A percentile compares a stretch with the other conserved stretches of the same genome.
Evolutionary conservation across 345 rosid genomes (phyloP).

Genomic region (Ceriops decandra): DNA sequence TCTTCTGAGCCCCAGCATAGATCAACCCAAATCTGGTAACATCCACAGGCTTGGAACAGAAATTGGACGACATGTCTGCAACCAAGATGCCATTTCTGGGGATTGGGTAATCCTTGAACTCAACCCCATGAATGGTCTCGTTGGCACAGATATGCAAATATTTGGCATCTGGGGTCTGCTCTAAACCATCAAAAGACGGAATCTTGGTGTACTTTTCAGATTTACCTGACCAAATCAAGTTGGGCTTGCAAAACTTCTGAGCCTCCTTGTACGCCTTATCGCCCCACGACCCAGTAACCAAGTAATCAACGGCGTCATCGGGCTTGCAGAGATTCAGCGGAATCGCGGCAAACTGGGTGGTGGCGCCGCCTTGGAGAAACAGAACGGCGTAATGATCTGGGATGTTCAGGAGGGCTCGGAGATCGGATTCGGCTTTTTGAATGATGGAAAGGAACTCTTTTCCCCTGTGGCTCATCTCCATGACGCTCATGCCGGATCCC

Average conservation of each 20-base stretch:
- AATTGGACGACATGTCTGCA: conserved; percentile 92
- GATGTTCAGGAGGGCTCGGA: conserved; percentile 60
- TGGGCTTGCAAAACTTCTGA: conserved; percentile 62
- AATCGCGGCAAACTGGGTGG: conserved; percentile 81
- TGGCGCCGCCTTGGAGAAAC: conserved; percentile 97
- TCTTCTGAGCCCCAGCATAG: conserved; percentile 95
- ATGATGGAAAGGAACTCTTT: conserved; percentile 84
- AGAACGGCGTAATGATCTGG: conserved; percentile 64
- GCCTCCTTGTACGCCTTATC: conserved; percentile 88
- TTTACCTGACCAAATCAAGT: conserved; percentile 88
- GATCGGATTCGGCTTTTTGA: conserved; percentile 86
- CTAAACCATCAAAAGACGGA: conserved; percentile 52
- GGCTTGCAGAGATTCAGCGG: conserved; percentile 70
- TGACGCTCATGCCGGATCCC: conserved; percentile 97
- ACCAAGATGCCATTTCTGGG: conserved; percentile 50
- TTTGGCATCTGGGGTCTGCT: conserved; percentile 60
- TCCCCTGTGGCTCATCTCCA: conserved; percentile 99
- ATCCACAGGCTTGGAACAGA: conserved; percentile 92
- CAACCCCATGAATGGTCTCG: conserved; percentile 97
- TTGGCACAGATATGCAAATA: conserved; percentile 84
- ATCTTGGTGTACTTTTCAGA: conserved; percentile 76
- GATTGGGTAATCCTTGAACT: conserved; percentile 72
- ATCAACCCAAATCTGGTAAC: conserved; percentile 74
- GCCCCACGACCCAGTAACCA: conserved; percentile 95
- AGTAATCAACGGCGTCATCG: conserved; percentile 63